Evolutionary conservation across 768 basidiomycete species (phyloP), one percentile per base, ranked within the genome.

Genomic region (Phylloporus rhodoxanthus): DNA sequence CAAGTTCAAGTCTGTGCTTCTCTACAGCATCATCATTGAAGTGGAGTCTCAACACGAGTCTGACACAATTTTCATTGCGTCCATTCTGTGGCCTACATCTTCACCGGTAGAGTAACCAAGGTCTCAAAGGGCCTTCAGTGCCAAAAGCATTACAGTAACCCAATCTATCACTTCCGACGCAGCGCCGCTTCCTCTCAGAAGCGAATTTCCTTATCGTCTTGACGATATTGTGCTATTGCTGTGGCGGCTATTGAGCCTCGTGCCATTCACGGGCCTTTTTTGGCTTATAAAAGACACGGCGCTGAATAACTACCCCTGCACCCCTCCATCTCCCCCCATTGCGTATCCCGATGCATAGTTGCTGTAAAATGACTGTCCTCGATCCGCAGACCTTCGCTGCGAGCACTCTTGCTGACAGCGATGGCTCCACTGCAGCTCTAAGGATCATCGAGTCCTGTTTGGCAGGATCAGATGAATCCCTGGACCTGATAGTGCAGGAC

Each of bases 401-500:
- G 7, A 45, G 52, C 20, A 19, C n/a, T 36, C 45, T 68, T n/a
- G 48, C 55, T n/a, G n/a, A n/a, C n/a, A n/a, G n/a, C n/a, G n/a
- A n/a, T n/a, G n/a, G n/a, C n/a, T n/a, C n/a, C n/a, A n/a, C n/a
- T 38, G n/a, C 44, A 21, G 61, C 60, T 15, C 23, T 54, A 15
- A 39, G 26, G 33, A 46, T 41, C 10, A 53, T 66, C 44, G 42
- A 56, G 42, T 59, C 60, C 50, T 57, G 70, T 53, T 63, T 65
- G 55, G 54, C 48, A 50, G 60, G 39, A 29, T 58, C 56, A 49
- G 54, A 54, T 29, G 14, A 48, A 1, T 48, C 23, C 39, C 53
- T 65, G 55, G 55, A 43, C 49, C 53, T 60, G 59, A 52, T 63
- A 45, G 15, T 65, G n/a, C 58, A 58, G 48, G 56, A 66, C 43